These are phyloP conservation scores for Groenewaldozyma auringiensis DNA, from an alignment of 1,139 yeast species.

Conservation along the genomic window DNA sequence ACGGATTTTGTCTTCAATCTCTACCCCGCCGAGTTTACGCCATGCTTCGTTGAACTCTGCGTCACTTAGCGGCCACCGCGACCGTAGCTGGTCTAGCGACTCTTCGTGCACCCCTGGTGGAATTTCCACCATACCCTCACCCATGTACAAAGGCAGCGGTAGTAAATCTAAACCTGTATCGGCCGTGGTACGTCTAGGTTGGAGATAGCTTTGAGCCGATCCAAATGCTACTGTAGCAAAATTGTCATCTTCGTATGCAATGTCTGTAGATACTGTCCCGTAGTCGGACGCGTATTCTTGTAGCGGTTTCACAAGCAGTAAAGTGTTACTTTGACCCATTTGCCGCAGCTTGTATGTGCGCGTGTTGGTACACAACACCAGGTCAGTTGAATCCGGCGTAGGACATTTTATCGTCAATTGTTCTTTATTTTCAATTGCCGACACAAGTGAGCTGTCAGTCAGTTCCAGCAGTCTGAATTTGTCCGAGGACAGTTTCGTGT, in stretches of 20 bases:
- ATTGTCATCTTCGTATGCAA: not conserved
- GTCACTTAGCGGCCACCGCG: constrained; percentile 49
- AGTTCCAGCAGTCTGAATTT: constrained; percentile 47
- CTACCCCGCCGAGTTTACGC: constrained; percentile 52
- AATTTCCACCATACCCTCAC: constrained; percentile 22
- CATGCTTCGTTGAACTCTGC: constrained; percentile 48
- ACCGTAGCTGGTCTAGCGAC: constrained; percentile 37
- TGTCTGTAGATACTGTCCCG: constrained; percentile 23
- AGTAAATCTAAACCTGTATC: constrained; percentile 33
- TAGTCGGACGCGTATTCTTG: constrained; percentile 21
- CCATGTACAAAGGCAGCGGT: constrained; percentile 44
- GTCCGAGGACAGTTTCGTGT: not conserved
- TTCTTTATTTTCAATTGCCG: constrained; percentile 35
- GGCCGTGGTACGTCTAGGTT: constrained; percentile 20
- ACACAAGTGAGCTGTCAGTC: constrained; percentile 43
- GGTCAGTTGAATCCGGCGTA: constrained; percentile 30
- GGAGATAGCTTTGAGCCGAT: constrained; percentile 41
- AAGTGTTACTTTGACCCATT: constrained; percentile 81
- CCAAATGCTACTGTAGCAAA: constrained; percentile 22
- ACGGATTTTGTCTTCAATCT: constrained; percentile 37
- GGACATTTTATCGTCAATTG: constrained; percentile 42
- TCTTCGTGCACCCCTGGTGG: constrained; percentile 2
- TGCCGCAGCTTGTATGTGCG: constrained; percentile 63
- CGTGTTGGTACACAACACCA: constrained; percentile 54
- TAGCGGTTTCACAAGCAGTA: constrained; percentile 41